A percentile compares a stretch with the other conserved stretches of the same genome.
Conservation (phyloP, 345 rosid genomes). For the Populus nigra region DNA sequence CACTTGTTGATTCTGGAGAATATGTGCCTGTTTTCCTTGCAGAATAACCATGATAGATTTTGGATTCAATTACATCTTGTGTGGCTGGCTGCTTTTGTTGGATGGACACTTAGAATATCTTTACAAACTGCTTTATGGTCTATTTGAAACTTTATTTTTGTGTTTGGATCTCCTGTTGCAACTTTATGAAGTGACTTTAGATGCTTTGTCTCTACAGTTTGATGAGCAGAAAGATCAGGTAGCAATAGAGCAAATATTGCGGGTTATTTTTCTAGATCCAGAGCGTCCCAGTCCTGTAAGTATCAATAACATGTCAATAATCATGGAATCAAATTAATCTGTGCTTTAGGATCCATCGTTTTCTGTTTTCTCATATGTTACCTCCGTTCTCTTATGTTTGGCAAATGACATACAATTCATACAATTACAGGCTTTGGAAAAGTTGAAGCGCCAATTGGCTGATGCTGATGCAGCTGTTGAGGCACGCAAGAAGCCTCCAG, state of each 20-base stretch:
- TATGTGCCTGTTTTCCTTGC: not conserved
- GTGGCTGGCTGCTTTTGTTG: slow-evolving; percentile 7
- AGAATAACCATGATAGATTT: not conserved
- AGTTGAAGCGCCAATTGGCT: slow-evolving; percentile 75
- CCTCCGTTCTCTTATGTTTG: not conserved
- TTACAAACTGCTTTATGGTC: not conserved
- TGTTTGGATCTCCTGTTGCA: not conserved
- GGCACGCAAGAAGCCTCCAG: slow-evolving; percentile 76
- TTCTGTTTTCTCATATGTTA: not conserved
- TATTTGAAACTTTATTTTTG: not conserved
- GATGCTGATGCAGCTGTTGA: slow-evolving; percentile 91
- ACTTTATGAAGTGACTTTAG: not conserved
- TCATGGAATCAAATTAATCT: not conserved
- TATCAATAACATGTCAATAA: not conserved
- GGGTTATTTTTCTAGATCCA: slow-evolving; percentile 78
- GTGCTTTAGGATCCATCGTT: not conserved
- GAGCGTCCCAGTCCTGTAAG: slow-evolving; percentile 78
- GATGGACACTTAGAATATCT: not conserved
- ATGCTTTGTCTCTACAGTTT: slow-evolving; percentile 49
- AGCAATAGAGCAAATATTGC: slow-evolving; percentile 70
- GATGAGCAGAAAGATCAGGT: slow-evolving; percentile 91
- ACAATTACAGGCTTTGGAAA: slow-evolving; percentile 54
- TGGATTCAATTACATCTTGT: not conserved
- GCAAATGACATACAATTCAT: not conserved
- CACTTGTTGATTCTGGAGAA: not conserved